Base-by-base conservation (phyloP, 805 yeast species). In the Schizosaccharomyces lindneri region DNA sequence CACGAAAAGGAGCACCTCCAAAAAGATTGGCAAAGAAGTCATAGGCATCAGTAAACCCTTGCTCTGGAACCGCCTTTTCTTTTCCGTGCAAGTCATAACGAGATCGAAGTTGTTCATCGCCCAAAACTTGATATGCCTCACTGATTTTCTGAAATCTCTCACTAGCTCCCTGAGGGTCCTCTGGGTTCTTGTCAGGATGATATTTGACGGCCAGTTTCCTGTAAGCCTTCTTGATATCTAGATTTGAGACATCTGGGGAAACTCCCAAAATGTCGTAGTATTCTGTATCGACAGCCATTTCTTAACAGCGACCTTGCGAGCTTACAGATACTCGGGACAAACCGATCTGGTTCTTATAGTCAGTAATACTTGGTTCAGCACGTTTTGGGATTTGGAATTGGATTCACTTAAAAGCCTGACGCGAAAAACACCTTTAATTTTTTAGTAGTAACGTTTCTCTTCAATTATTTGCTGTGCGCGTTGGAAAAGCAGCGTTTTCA, bases 111-210 rank as follows among this genome's bases (percentile, higher is more conserved):
- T 77, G 79, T 0, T 79, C 75, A 70, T 93, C 93, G 67, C 84
- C 84, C 64, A 93, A 73, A 0, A 93, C 86, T 65, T 74, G 77
- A 65, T 74, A 74, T 1, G 77, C 78, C 66, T 79, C 81, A 32
- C 79, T 77, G 55, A 79, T 74, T 64, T 79, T 85, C 72, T 93
- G 96, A 72, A 93, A 93, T 67, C 84, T 82, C 61, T 79, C 80
- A 15, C 90, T 87, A 17, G 98, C 98, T 13, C 80, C 79, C 51
- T 93, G 60, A 36, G 60, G 94, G 70, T 93, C 95, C 68, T 85
- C 82, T n/a, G 95, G 95, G 69, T 90, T 87, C 74, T 93, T 93
- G 71, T 93, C 98, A 0, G 98, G 98, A 71, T 90, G 98, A 61
- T 86, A 85, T 63, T 76, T 77, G 72, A 90, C 84, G 6, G 97